Percentiles rank a stretch among this genome's conserved stretches.
These are phyloP conservation scores for Alternaria consortialis DNA, from an alignment of 2,329 filamentous ascomycete genomes.

Conservation along the genomic window DNA sequence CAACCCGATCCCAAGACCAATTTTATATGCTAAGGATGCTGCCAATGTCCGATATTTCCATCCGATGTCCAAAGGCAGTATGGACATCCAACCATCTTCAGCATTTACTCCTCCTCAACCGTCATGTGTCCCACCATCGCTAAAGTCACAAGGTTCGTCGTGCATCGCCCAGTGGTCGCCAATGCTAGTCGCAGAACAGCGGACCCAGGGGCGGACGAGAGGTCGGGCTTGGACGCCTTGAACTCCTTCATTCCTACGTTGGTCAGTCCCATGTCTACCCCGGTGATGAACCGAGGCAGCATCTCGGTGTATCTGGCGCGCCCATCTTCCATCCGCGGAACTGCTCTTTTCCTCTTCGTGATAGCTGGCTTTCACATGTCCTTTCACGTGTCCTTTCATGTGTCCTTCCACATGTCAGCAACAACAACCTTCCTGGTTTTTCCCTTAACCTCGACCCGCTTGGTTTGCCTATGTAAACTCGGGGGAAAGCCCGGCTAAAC, in stretches of 20 bases:
- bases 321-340: background rate
- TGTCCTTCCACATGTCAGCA: background rate
- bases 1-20: conserved; percentile 6
- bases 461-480: background rate
- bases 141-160: background rate
- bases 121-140: conserved; percentile 18
- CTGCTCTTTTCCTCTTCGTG: background rate
- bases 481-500: background rate
- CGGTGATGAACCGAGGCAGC: background rate
- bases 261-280: background rate
- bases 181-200: conserved; percentile 6
- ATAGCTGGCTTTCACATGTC: background rate
- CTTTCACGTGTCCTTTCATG: background rate
- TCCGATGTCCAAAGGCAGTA: conserved; percentile 2
- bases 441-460: background rate
- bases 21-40: conserved; percentile 5
- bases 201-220: background rate
- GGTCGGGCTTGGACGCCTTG: conserved; percentile 1
- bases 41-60: conserved; percentile 13
- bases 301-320: background rate
- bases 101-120: conserved; percentile 4
- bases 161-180: background rate
- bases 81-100: conserved; percentile 14
- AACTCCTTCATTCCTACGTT: background rate
- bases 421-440: background rate